Conservation (phyloP, 2,329 filamentous ascomycete species). For the Paecilomyces niveus region DNA sequence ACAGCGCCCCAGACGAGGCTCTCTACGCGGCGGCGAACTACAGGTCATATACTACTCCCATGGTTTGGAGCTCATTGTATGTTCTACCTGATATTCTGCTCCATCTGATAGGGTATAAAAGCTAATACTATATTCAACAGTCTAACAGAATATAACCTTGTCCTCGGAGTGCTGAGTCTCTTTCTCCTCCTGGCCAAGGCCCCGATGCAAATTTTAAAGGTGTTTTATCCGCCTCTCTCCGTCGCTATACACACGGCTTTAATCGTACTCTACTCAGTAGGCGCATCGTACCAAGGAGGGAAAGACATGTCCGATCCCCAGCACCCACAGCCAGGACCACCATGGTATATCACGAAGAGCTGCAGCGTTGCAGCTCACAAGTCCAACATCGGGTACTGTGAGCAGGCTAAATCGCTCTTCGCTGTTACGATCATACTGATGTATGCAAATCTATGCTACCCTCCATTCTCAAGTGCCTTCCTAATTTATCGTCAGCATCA, state of each 20-base stretch:
- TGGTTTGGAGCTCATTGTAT: constrained; percentile 57
- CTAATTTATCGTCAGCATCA: constrained; percentile 27
- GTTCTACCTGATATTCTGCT: constrained; percentile 9
- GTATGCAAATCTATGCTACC: constrained; percentile 33
- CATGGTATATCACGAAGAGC: constrained; percentile 59
- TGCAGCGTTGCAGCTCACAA: constrained; percentile 46
- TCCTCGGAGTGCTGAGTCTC: constrained; percentile 53
- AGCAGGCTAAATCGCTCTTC: constrained; percentile 54
- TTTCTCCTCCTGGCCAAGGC: constrained; percentile 55
- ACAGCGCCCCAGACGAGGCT: constrained; percentile 50
- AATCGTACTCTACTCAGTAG: constrained; percentile 48
- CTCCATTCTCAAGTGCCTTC: not conserved
- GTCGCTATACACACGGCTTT: constrained; percentile 46
- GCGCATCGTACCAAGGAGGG: constrained; percentile 49
- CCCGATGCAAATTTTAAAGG: constrained; percentile 49
- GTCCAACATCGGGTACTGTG: constrained; percentile 47
- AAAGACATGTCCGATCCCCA: constrained; percentile 52
- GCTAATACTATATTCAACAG: constrained; percentile 29
- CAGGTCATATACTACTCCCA: constrained; percentile 44
- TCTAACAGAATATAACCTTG: constrained; percentile 54
- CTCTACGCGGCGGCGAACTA: constrained; percentile 57
- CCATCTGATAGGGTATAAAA: not conserved
- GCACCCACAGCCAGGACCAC: constrained; percentile 48
- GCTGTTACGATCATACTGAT: constrained; percentile 50
- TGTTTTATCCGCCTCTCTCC: constrained; percentile 51